A percentile compares a stretch with the other conserved stretches of the same genome.
phyloP scores from a whole-genome alignment of 2,329 filamentous ascomycete genomes.

The Pseudogymnoascus sp. region DNA sequence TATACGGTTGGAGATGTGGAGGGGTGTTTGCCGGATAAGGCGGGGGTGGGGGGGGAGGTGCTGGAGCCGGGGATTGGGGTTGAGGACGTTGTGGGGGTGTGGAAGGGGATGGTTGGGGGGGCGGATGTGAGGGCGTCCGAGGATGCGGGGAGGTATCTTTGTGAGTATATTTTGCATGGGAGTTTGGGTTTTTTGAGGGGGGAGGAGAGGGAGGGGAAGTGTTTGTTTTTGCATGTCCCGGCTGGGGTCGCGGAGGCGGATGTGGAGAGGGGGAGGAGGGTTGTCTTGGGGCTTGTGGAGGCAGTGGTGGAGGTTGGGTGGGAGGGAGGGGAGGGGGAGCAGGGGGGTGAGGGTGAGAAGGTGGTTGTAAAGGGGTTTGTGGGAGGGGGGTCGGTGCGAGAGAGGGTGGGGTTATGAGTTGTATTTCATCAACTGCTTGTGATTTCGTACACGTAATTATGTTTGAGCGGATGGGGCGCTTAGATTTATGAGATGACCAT shows the following conservation, averaged over 20 bases:
- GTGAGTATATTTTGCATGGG: constrained; percentile 71
- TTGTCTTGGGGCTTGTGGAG: constrained; percentile 46
- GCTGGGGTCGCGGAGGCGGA: constrained; percentile 43
- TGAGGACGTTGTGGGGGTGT: constrained; percentile 46
- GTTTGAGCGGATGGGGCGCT: background rate
- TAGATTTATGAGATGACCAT: background rate
- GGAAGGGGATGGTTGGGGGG: constrained; percentile 39
- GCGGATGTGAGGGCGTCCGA: constrained; percentile 51
- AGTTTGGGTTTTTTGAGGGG: constrained; percentile 52
- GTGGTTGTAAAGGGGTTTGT: background rate
- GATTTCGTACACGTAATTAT: background rate
- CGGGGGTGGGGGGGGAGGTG: constrained; percentile 34
- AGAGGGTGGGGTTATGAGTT: background rate
- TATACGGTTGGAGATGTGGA: constrained; percentile 68
- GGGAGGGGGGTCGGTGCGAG: background rate
- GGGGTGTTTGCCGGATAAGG: constrained; percentile 44
- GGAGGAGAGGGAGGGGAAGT: constrained; percentile 38
- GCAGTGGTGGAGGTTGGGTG: constrained; percentile 41
- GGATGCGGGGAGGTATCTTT: constrained; percentile 65
- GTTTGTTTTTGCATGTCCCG: constrained; percentile 68
- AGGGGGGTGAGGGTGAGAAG: background rate
- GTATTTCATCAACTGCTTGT: background rate
- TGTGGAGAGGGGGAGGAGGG: constrained; percentile 41
- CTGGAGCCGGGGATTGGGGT: constrained; percentile 40
- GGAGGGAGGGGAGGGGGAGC: background rate